phyloP scores from a whole-genome alignment of 345 rosid genomes.

The Lepidium sativum region DNA sequence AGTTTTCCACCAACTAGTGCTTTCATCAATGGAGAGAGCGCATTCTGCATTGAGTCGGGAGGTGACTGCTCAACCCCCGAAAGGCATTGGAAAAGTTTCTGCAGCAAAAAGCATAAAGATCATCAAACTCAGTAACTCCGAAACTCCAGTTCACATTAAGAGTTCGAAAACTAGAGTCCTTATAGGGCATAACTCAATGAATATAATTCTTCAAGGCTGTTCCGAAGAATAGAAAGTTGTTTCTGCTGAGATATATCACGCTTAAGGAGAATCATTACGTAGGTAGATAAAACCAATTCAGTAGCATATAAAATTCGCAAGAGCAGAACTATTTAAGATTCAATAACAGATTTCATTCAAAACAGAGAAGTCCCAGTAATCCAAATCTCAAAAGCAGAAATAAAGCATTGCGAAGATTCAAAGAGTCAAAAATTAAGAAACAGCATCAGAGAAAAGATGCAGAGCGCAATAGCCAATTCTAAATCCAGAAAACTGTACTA shows the following conservation, averaged over 20 bases:
- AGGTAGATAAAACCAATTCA: neutral
- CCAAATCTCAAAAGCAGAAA: neutral
- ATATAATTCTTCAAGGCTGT: neutral
- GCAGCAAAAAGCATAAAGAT: slow-evolving; percentile 15
- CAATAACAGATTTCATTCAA: neutral
- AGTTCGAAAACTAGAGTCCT: too few species aligned
- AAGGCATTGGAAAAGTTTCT: slow-evolving; percentile 61
- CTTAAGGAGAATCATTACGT: neutral
- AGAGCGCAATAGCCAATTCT: neutral
- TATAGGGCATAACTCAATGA: neutral
- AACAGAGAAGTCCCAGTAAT: neutral
- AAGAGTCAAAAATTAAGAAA: neutral
- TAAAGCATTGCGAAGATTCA: neutral
- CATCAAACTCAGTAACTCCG: neutral
- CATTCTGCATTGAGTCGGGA: slow-evolving; percentile 47
- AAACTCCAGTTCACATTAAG: neutral
- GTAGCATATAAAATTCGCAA: neutral
- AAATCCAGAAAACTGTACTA: slow-evolving; percentile 1
- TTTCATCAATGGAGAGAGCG: slow-evolving; percentile 58
- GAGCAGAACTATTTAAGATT: neutral
- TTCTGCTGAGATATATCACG: neutral
- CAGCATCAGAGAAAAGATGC: neutral
- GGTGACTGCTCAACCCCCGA: slow-evolving; percentile 87
- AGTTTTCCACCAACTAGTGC: slow-evolving; percentile 61
- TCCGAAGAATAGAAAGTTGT: neutral